These are phyloP conservation scores for Kuraishia hungarica DNA, from an alignment of 805 yeast species.

Conservation along the genomic window DNA sequence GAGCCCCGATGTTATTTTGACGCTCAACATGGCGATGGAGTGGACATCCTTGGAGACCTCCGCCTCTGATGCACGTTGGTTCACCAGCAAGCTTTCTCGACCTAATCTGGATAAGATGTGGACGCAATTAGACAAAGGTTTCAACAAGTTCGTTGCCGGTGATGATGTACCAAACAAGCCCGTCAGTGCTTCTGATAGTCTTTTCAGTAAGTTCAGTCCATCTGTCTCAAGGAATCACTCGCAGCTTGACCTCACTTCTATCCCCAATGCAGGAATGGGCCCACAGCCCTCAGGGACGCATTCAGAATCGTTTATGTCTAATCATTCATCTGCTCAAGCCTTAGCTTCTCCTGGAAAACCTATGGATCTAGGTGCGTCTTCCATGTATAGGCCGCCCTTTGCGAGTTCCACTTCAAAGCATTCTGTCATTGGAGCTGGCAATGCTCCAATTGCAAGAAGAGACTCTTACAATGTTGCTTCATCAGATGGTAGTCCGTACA, in stretches of 20 bases:
- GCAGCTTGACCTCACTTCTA: constrained; percentile 21
- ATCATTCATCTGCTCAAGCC: constrained; percentile 15
- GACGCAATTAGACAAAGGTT: constrained; percentile 80
- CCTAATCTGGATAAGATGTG: constrained; percentile 75
- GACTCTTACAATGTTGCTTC: background rate
- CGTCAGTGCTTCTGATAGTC: constrained; percentile 33
- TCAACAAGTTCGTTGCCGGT: constrained; percentile 77
- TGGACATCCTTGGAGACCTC: constrained; percentile 33
- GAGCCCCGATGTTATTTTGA: constrained; percentile 23
- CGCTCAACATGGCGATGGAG: constrained; percentile 30
- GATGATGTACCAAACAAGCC: constrained; percentile 47
- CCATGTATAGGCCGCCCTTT: background rate
- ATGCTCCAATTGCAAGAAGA: background rate
- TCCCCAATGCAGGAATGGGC: background rate
- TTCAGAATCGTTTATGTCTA: background rate
- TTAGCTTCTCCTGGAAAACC: constrained; percentile 10
- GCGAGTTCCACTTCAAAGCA: background rate
- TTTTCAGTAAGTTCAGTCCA: constrained; percentile 67
- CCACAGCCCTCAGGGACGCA: background rate
- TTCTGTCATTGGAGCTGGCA: background rate
- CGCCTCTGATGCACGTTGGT: constrained; percentile 40
- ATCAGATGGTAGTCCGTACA: background rate
- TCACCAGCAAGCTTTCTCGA: constrained; percentile 40
- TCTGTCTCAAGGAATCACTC: constrained; percentile 52
- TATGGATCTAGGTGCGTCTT: background rate